These are phyloP conservation scores for Fusarium longipes DNA, from an alignment of 2,329 filamentous ascomycete genomes.

Conservation along the genomic window DNA sequence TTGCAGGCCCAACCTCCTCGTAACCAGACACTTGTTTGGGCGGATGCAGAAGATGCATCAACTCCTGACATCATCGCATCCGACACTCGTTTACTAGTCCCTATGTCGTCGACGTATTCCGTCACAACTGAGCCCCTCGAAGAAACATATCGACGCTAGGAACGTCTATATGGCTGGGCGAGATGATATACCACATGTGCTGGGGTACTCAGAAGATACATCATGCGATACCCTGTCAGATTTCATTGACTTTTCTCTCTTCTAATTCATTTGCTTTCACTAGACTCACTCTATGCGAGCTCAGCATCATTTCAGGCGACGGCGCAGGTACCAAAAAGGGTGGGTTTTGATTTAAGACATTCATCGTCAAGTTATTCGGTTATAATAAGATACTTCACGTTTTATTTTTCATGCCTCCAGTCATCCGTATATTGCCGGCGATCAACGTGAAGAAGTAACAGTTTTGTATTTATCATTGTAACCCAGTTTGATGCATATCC, in stretches of 20 bases:
- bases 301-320: slow-evolving; percentile 35
- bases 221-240: not conserved
- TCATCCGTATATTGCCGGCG: not conserved
- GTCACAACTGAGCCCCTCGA: slow-evolving; percentile 46
- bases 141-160: slow-evolving; percentile 43
- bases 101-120: slow-evolving; percentile 24
- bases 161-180: slow-evolving; percentile 34
- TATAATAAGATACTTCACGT: slow-evolving; percentile 2
- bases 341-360: slow-evolving; percentile 12
- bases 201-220: not conserved
- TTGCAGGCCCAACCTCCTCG: slow-evolving; percentile 16
- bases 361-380: slow-evolving; percentile 10
- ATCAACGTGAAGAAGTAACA: not conserved
- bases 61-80: slow-evolving; percentile 6
- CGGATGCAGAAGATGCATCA: slow-evolving; percentile 33
- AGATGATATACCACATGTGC: not conserved
- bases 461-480: slow-evolving; percentile 18
- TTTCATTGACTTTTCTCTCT: not conserved
- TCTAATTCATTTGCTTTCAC: slow-evolving; percentile 12
- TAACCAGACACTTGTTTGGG: slow-evolving; percentile 48
- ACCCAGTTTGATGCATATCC: slow-evolving; percentile 27
- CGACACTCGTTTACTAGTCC: slow-evolving; percentile 11
- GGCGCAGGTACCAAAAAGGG: slow-evolving; percentile 25
- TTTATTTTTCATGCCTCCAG: not conserved
- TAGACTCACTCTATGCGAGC: slow-evolving; percentile 2